These are phyloP conservation scores for Russula foetens DNA, from an alignment of 768 basidiomycete genomes.

Conservation along the genomic window DNA sequence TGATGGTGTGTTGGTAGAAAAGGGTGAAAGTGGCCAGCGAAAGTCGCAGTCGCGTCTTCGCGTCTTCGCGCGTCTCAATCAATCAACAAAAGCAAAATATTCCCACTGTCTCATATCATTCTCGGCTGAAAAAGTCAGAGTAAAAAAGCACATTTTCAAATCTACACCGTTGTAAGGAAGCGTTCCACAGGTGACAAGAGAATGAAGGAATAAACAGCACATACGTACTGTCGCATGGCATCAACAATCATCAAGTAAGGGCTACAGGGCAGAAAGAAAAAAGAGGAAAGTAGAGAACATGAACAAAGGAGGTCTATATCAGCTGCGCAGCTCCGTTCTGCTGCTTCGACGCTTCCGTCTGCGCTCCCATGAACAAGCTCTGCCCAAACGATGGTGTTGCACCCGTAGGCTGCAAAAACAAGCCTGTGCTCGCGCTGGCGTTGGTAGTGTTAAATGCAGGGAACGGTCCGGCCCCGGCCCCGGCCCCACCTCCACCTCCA, in stretches of 20 bases:
- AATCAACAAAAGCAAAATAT: too few species aligned
- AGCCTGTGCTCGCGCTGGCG: constrained; percentile 7
- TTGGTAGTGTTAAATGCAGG: constrained; percentile 19
- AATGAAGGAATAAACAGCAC: background rate
- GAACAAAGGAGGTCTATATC: constrained; percentile 31
- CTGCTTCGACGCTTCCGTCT: constrained; percentile 21
- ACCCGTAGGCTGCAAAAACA: constrained; percentile 18
- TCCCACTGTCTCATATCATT: too few species aligned
- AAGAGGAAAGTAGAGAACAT: background rate
- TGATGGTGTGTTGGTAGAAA: background rate
- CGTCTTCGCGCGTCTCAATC: too few species aligned
- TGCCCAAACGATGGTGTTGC: constrained; percentile 20
- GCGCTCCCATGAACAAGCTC: constrained; percentile 16
- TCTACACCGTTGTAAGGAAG: too few species aligned
- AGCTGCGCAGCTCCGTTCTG: constrained; percentile 40
- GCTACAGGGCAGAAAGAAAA: background rate
- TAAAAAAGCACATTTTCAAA: too few species aligned
- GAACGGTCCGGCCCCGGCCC: constrained; percentile 18
- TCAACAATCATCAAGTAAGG: too few species aligned
- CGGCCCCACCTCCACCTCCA: background rate
- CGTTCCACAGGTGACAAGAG: too few species aligned
- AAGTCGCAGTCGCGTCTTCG: background rate
- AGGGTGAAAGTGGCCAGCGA: background rate
- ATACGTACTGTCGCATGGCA: too few species aligned
- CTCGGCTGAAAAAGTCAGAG: background rate